Evolutionary conservation across 2,329 filamentous ascomycete genomes (phyloP), one percentile per base, ranked within the genome.

Genomic region (Penicillium expansum): DNA sequence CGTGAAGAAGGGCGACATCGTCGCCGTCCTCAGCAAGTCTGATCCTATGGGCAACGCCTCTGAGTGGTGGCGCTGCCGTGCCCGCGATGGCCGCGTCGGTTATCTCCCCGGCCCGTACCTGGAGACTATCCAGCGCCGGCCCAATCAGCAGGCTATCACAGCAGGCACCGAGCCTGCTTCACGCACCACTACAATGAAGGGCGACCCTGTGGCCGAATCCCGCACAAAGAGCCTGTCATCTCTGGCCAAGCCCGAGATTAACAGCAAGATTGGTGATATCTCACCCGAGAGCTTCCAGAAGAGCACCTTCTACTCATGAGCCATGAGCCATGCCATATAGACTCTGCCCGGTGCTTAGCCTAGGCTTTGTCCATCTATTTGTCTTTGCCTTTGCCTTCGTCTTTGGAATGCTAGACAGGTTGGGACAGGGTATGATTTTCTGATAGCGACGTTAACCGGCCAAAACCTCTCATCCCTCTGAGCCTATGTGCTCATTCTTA

Each of bases 21-120:
- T 99, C 16, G 94, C 94, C 27, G 92, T 99, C 1, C 82, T 99
- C 53, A 89, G 88, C 78, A 97, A 97, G 79, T 89, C 86, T 18
- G 94, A 99, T 68, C 94, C 94, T 0, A 85, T 93, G 69, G 94
- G 94, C 42, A 92, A 94, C 67, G 86, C 91, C 5, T 94, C 90
- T 51, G 93, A 99, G 71, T 99, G 94, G 94, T 99, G 94, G 94
- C 86, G 89, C 63, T 99, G 95, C 76, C 85, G 94, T 54, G 89
- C 93, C 14, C 84, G 94, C 59, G 92, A 97, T 71, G 92, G 92
- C 44, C 84, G 91, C 27, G 87, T 96, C 67, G 94, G 94, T 8
- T 99, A 97, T 71, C 82, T 99, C 6, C 94, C 95, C 2, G 86
- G 88, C 1, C 92, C 92, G 1, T 99, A 97, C 69, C 83, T 99